Base-by-base conservation (phyloP, 1,284 basidiomycete genomes). In the Apiotrichum porosum region DNA sequence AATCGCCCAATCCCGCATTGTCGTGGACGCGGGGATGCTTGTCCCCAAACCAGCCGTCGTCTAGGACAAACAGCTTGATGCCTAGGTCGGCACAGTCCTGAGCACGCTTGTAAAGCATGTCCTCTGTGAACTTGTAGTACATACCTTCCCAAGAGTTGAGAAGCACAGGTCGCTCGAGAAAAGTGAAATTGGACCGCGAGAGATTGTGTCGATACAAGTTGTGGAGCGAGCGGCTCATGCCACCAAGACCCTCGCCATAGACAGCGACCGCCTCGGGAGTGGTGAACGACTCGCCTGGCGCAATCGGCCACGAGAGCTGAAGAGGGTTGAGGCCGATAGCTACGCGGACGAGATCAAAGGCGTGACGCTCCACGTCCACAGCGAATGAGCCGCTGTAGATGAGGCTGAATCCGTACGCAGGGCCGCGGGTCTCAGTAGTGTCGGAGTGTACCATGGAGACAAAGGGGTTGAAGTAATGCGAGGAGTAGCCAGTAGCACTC, bases 1-100 rank as follows among this genome's bases (percentile, higher is more conserved):
- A 63, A 33, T 63, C 61, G 2, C 62, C 62, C 15, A 64, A 39
- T 1, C 56, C 60, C 10, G 51, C 47, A 14, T 40, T 32, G 44
- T 60, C 58, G 24, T 45, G 31, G 5, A 37, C 18, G 19, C 61
- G 37, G 24, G 59, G 53, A 33, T 61, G 43, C 30, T 58, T 55
- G 31, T 52, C 44, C 0, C 62, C 62, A 38, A 64, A 64, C 62
- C 62, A 64, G 13, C 62, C 62, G 35, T 62, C 62, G 40, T 64
- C 62, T 42, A 64, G 49, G 30, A 64, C 60, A 33, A 62, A 61
- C 18, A 62, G 43, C 37, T 55, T 56, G 32, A 64, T 53, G 10
- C 60, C 62, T 8, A 59, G 40, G n/a, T 51, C 48, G 6, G 51
- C 51, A 5, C 52, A 51, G 4, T 32, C 34, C 21, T 49, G 37